A percentile compares a stretch with the other conserved stretches of the same genome.
Evolutionary conservation across 2,329 filamentous ascomycete species (phyloP).

Genomic region (Tympanopsis confertula): DNA sequence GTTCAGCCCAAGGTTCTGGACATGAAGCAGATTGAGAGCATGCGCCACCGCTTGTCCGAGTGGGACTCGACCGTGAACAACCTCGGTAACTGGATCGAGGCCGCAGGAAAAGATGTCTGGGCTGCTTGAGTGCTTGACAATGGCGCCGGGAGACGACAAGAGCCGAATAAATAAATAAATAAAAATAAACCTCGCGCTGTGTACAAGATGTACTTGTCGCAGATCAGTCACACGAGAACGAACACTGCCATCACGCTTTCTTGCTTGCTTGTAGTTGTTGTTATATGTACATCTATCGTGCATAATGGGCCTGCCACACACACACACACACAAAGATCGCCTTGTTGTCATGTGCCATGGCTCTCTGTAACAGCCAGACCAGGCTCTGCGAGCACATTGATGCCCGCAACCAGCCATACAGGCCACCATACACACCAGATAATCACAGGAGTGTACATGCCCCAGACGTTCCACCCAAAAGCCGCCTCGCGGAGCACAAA

Average conservation of each 20-base stretch:
- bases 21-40: constrained; percentile 85
- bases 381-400: constrained; percentile 35
- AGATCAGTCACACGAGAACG: too few relatives aligned
- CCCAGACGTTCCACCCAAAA: constrained; percentile 81
- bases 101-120: constrained; percentile 89
- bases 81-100: constrained; percentile 93
- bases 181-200: too few relatives aligned
- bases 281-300: too few relatives aligned
- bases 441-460: constrained; percentile 77
- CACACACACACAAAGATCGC: too few relatives aligned
- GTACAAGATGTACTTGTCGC: too few relatives aligned
- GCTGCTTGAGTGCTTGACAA: constrained; percentile 46
- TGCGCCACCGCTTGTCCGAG: constrained; percentile 77
- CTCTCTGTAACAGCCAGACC: too few relatives aligned
- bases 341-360: too few relatives aligned
- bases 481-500: constrained; percentile 61
- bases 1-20: constrained; percentile 97
- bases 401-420: constrained; percentile 63
- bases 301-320: too few relatives aligned
- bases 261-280: too few relatives aligned
- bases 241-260: too few relatives aligned
- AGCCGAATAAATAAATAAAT: too few relatives aligned
- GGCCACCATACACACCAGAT: constrained; percentile 97
- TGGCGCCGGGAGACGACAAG: background rate
- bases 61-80: constrained; percentile 96